Percentiles rank a stretch among this genome's conserved stretches.
phyloP scores from a whole-genome alignment of 352 stramenopile species.

The Globisporangium takayamanum region DNA sequence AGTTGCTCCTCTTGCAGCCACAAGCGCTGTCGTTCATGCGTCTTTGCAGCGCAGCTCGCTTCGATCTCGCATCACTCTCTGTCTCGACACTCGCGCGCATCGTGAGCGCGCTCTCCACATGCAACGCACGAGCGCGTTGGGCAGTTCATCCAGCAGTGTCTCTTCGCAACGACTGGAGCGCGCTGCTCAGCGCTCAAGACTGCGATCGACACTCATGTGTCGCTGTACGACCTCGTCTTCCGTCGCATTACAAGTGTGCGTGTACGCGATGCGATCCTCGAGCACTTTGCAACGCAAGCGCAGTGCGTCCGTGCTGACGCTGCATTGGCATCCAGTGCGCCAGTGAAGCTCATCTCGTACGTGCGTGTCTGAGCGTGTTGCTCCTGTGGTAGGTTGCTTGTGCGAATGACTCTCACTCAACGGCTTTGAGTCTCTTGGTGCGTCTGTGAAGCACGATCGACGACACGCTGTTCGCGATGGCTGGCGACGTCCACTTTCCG shows the following conservation, averaged over 20 bases:
- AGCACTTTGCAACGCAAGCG: slow-evolving; percentile 15
- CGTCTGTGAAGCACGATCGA: slow-evolving; percentile 6
- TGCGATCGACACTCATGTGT: slow-evolving; percentile 11
- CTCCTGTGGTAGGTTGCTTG: neutral
- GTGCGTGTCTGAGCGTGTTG: neutral
- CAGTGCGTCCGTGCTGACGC: neutral
- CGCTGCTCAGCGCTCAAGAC: slow-evolving; percentile 16
- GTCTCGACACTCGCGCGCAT: neutral
- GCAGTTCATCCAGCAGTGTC: slow-evolving; percentile 12
- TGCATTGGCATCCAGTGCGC: neutral
- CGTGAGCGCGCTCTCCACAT: neutral
- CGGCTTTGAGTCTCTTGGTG: neutral
- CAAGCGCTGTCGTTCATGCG: too few relatives aligned
- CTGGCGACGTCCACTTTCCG: slow-evolving; percentile 11
- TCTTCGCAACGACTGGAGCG: slow-evolving; percentile 4
- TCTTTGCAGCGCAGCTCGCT: too few relatives aligned
- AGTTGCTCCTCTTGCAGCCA: too few relatives aligned
- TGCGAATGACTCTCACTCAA: neutral
- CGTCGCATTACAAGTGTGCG: slow-evolving; percentile 1
- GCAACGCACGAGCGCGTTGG: neutral
- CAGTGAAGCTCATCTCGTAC: slow-evolving; percentile 17
- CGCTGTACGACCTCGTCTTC: slow-evolving; percentile 16
- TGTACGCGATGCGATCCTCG: slow-evolving; percentile 11
- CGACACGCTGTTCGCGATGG: slow-evolving; percentile 12
- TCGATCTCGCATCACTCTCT: too few relatives aligned